These are phyloP conservation scores for Blastocystis hominis DNA, from an alignment of 352 stramenopile genomes.

Conservation along the genomic window DNA sequence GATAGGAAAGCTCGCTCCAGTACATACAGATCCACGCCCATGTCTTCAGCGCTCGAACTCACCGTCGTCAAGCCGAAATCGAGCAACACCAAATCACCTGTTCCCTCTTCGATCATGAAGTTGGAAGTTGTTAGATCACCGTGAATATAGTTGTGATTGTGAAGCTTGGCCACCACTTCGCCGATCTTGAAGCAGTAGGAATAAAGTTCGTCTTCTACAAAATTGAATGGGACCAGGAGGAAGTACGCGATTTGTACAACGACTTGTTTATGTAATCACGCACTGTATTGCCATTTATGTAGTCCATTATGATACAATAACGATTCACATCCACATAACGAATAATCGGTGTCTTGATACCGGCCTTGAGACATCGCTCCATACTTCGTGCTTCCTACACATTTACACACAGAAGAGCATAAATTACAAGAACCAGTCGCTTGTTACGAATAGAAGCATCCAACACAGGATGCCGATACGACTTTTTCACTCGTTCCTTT, in stretches of 20 bases:
- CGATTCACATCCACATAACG: conserved; percentile 62
- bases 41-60: conserved; percentile 69
- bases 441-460: conserved; percentile 63
- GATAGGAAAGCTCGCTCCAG: conserved; percentile 80
- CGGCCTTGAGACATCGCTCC: conserved; percentile 59
- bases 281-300: conserved; percentile 61
- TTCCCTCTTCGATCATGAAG: conserved; percentile 61
- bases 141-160: conserved; percentile 64
- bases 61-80: conserved; percentile 60
- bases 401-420: neutral
- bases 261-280: conserved; percentile 58
- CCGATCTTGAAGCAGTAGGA: conserved; percentile 60
- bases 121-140: conserved; percentile 67
- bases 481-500: conserved; percentile 65
- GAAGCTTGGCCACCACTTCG: conserved; percentile 62
- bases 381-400: conserved; percentile 63
- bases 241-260: conserved; percentile 25
- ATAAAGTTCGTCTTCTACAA: conserved; percentile 22
- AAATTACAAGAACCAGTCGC: conserved; percentile 57
- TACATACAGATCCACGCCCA: conserved; percentile 81
- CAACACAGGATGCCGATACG: conserved; percentile 63
- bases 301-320: conserved; percentile 64
- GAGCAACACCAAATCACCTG: conserved; percentile 59
- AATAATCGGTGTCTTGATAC: conserved; percentile 62
- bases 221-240: neutral